Base-by-base conservation (phyloP, 345 rosid species). In the Durio zibethinus region DNA sequence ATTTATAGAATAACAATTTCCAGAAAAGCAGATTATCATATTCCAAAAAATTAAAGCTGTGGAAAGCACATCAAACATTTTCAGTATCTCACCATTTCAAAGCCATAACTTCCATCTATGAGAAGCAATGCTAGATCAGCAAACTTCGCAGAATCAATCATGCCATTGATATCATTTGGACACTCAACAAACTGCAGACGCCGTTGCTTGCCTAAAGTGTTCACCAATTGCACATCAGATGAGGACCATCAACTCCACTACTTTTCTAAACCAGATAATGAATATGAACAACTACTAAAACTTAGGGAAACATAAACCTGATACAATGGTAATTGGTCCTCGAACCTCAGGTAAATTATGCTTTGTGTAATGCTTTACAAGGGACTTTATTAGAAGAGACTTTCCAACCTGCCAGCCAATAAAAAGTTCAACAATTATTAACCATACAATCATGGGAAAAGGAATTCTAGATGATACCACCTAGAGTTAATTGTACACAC, bases 81-180 rank as follows among this genome's bases (percentile, higher is more conserved):
- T 52, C 42, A 25, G 20, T 23, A 21, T 78, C 89, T 84, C 79
- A 94, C 97, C 97, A 94, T 96, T 88, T 96, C 99, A 82, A 96
- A 96, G 60, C 99, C 98, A 67, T 93, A 95, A 84, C 99, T 95
- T 84, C 94, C 99, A 74, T 93, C 98, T 63, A 89, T 86, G 72
- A 96, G 86, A 72, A 96, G 97, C 79, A 96, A 61, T 31, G 98
- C 98, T 74, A 96, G 80, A 88, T 96, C 98, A 80, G 98, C 97
- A 84, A 82, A 82, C 84, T 96, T 96, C 18, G 98, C 97, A 81
- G 93, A 89, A 81, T 93, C 98, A 53, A 96, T 83, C 99, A 96
- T 96, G 77, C 94, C 97, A 85, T 96, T 96, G 80, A 96, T 89
- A 80, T 96, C 97, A 87, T 90, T 93, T 21, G 98, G 99, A 77